phyloP scores from a whole-genome alignment of 1,284 basidiomycete species.

The Ganoderma leucocontextum region DNA sequence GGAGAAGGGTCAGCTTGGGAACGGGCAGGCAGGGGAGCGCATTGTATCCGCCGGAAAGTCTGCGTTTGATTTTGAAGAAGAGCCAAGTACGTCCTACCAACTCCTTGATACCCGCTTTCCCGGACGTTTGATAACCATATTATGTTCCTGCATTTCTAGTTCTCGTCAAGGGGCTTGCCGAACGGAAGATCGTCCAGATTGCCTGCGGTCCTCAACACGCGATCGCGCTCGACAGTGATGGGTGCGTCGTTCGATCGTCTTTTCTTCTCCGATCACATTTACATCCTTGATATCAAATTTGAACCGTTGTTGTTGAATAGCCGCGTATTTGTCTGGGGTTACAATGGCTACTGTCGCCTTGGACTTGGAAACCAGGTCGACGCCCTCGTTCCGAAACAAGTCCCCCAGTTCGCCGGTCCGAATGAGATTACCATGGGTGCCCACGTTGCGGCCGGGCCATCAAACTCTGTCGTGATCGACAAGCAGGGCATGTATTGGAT shows the following conservation, averaged over 20 bases:
- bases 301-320: constrained; percentile 5
- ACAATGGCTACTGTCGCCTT: constrained; percentile 83
- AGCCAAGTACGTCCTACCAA: constrained; percentile 64
- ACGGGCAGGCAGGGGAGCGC: constrained; percentile 89
- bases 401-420: constrained; percentile 85
- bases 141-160: constrained; percentile 49
- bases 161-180: constrained; percentile 75
- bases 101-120: constrained; percentile 13
- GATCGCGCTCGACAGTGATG: constrained; percentile 81
- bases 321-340: constrained; percentile 88
- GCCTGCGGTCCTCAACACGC: constrained; percentile 89
- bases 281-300: neutral
- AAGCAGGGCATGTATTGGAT: constrained; percentile 85
- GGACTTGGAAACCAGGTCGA: constrained; percentile 89
- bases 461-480: constrained; percentile 87
- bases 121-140: constrained; percentile 18
- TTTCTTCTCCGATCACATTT: neutral
- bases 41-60: constrained; percentile 87
- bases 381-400: constrained; percentile 74
- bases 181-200: constrained; percentile 82
- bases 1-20: constrained; percentile 94
- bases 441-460: constrained; percentile 81
- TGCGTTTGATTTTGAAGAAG: constrained; percentile 80
- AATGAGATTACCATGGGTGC: constrained; percentile 71
- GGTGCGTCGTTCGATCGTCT: constrained; percentile 50